phyloP scores from a whole-genome alignment of 257 asterid species.

The Solanum bulbocastanum region DNA sequence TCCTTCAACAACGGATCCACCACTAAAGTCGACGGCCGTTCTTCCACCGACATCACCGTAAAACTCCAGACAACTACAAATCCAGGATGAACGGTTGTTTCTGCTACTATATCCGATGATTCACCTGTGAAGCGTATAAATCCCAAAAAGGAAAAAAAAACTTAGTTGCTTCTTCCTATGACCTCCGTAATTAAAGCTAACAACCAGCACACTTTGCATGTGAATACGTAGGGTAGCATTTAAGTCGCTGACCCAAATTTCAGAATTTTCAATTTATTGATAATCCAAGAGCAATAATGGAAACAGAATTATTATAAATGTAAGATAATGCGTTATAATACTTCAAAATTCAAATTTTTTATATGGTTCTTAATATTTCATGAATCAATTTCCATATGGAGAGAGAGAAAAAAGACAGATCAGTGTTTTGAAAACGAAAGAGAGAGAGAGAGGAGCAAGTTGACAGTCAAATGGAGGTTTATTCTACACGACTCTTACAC shows the following conservation, averaged over 20 bases:
- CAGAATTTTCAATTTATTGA: not conserved
- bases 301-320: not conserved
- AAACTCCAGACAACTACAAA: not conserved
- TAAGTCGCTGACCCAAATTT: conserved; percentile 8
- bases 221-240: conserved; percentile 41
- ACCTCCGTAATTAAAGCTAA: conserved; percentile 18
- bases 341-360: not conserved
- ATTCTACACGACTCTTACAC: not conserved
- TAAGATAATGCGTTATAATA: not conserved
- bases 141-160: not conserved
- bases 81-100: not conserved
- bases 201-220: conserved; percentile 32
- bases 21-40: conserved; percentile 16
- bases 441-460: not conserved
- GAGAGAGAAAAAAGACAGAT: not conserved
- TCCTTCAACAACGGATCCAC: conserved; percentile 83
- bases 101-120: not conserved
- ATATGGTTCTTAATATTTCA: not conserved
- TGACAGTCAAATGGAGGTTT: not conserved
- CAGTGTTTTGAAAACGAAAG: not conserved
- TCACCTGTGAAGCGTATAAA: not conserved
- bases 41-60: conserved; percentile 24
- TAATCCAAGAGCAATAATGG: not conserved
- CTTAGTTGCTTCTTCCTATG: not conserved
- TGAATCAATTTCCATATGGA: not conserved